Conservation (phyloP, 352 stramenopile species). For the Hyaloperonospora brassicae region DNA sequence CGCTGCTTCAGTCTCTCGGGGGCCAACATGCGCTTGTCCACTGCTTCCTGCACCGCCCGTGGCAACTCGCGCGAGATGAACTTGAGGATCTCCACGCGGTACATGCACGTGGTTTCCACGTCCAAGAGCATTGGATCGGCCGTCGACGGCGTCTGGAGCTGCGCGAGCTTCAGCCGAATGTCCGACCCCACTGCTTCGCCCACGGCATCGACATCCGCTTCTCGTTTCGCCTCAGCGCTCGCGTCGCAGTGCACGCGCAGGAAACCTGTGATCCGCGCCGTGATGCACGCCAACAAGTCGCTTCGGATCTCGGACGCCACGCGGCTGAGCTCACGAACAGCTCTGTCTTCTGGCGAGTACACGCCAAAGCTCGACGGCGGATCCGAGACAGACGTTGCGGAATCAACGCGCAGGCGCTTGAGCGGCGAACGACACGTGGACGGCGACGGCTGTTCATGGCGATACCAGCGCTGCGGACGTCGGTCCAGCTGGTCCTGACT, state of each 20-base stretch:
- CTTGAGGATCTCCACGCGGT: slow-evolving; percentile 80
- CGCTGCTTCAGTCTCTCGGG: slow-evolving; percentile 49
- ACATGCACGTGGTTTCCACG: slow-evolving; percentile 69
- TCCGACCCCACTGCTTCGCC: slow-evolving; percentile 47
- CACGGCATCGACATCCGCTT: slow-evolving; percentile 34
- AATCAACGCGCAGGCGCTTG: slow-evolving; percentile 25
- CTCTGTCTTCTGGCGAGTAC: slow-evolving; percentile 36
- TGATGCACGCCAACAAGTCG: slow-evolving; percentile 60
- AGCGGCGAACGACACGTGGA: slow-evolving; percentile 16
- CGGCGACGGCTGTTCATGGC: slow-evolving; percentile 19
- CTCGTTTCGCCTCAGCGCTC: slow-evolving; percentile 14
- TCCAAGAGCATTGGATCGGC: slow-evolving; percentile 31
- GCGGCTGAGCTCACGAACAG: slow-evolving; percentile 55
- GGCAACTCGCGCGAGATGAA: slow-evolving; percentile 72
- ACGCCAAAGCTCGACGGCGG: slow-evolving; percentile 5
- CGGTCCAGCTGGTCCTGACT: slow-evolving; percentile 19
- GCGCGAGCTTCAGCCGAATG: slow-evolving; percentile 52
- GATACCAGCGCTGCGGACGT: slow-evolving; percentile 22
- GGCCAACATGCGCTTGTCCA: slow-evolving; percentile 53
- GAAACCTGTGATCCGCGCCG: slow-evolving; percentile 54
- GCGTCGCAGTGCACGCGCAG: slow-evolving; percentile 43
- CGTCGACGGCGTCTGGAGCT: slow-evolving; percentile 30
- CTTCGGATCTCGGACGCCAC: slow-evolving; percentile 50
- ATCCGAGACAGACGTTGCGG: slow-evolving; percentile 10
- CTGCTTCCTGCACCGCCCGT: slow-evolving; percentile 58